These are phyloP conservation scores for Shiraia sp. DNA, from an alignment of 2,329 filamentous ascomycete species.

Conservation along the genomic window DNA sequence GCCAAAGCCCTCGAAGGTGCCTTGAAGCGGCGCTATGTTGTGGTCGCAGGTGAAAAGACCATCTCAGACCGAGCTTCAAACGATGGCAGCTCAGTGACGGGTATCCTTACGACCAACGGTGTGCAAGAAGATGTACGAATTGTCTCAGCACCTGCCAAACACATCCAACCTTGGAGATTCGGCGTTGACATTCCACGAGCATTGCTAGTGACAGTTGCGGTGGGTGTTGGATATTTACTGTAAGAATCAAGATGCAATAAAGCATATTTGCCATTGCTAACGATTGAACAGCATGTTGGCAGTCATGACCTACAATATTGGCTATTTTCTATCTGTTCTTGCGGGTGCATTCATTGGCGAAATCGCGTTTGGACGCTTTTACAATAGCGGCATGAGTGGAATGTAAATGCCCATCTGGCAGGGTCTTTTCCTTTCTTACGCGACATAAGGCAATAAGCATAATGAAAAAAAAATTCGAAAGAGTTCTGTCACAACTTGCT, in stretches of 20 bases:
- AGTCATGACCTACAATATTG: slow-evolving; percentile 87
- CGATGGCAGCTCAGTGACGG: slow-evolving; percentile 62
- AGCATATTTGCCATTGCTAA: slow-evolving; percentile 17
- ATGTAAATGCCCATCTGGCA: slow-evolving; percentile 23
- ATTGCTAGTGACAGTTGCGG: slow-evolving; percentile 69
- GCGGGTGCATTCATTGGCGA: slow-evolving; percentile 84
- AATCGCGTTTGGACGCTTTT: slow-evolving; percentile 74
- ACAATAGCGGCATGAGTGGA: slow-evolving; percentile 30
- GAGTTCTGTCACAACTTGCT: no score
- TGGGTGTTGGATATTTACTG: slow-evolving; percentile 84
- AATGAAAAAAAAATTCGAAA: no score
- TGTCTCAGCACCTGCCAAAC: slow-evolving; percentile 61
- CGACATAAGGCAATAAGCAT: no score
- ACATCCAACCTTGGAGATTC: slow-evolving; percentile 74
- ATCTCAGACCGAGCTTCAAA: slow-evolving; percentile 63
- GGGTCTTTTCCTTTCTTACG: no score
- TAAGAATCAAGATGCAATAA: slow-evolving; percentile 55
- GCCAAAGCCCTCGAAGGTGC: slow-evolving; percentile 73
- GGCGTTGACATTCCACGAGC: slow-evolving; percentile 78
- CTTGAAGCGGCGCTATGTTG: slow-evolving; percentile 74
- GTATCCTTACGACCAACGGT: slow-evolving; percentile 72
- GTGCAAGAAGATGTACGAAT: slow-evolving; percentile 80
- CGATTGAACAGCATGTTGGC: slow-evolving; percentile 73
- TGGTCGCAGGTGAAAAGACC: slow-evolving; percentile 66
- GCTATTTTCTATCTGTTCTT: slow-evolving; percentile 81